These are phyloP conservation scores for Trichoderma sp. DNA, from an alignment of 2,329 filamentous ascomycete species.

Conservation along the genomic window DNA sequence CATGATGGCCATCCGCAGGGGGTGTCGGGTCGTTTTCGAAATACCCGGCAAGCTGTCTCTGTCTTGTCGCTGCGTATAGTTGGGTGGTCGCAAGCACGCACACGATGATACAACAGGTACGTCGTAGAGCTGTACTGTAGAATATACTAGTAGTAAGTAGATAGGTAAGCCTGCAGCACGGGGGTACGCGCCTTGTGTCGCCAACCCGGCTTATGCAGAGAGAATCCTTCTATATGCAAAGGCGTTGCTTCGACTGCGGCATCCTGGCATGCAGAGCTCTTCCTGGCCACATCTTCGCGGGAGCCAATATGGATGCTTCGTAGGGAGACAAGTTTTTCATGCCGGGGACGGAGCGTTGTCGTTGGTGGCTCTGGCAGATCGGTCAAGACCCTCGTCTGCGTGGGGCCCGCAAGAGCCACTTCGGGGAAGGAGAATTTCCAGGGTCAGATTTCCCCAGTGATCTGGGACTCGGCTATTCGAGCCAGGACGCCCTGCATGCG, in stretches of 20 bases:
- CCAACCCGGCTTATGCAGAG: not conserved
- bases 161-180: not conserved
- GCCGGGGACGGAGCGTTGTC: not conserved
- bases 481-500: conserved; percentile 12
- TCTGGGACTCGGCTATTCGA: conserved; percentile 17
- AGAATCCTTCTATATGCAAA: not conserved
- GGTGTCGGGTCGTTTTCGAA: not conserved
- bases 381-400: conserved; percentile 5
- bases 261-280: conserved; percentile 1
- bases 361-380: conserved; percentile 8
- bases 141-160: no score
- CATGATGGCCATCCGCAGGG: not conserved
- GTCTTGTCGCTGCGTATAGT: not conserved
- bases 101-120: conserved; percentile 2
- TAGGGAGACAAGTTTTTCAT: not conserved
- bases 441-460: conserved; percentile 18
- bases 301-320: not conserved
- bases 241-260: not conserved
- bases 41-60: not conserved
- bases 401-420: conserved; percentile 15
- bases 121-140: not conserved
- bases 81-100: conserved; percentile 1
- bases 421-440: not conserved
- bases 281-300: not conserved
- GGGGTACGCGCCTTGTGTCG: not conserved